These are phyloP conservation scores for Cucurbita ficifolia DNA, from an alignment of 306 rosid species.

Conservation along the genomic window DNA sequence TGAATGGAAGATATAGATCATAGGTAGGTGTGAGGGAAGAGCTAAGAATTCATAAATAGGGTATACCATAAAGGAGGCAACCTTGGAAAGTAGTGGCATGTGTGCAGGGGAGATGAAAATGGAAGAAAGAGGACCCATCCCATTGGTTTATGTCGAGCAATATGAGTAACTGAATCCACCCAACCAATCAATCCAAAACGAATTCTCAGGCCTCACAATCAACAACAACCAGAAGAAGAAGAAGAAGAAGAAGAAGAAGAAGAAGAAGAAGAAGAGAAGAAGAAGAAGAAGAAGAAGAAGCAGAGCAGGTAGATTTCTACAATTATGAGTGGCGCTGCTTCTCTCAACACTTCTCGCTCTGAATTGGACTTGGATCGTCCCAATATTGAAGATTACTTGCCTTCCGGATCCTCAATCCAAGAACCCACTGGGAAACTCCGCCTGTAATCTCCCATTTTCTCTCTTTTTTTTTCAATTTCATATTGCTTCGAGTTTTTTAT, in stretches of 20 bases:
- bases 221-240: no score
- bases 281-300: not conserved
- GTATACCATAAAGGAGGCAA: no score
- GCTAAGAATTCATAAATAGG: no score
- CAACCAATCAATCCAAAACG: no score
- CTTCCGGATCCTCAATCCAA: constrained; percentile 71
- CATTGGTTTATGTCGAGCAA: no score
- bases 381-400: constrained; percentile 87
- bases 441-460: constrained; percentile 30
- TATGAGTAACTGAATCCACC: no score
- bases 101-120: no score
- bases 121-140: no score
- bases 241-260: not conserved
- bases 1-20: no score
- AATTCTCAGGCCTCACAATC: no score
- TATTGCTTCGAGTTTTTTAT: not conserved
- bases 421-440: constrained; percentile 72
- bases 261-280: not conserved
- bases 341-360: constrained; percentile 47
- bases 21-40: no score
- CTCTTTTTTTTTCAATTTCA: constrained; percentile 1
- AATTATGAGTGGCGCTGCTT: constrained; percentile 22
- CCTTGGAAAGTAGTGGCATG: no score
- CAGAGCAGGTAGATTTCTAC: not conserved
- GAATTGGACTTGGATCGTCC: constrained; percentile 90